Base-by-base conservation (phyloP, 2,329 filamentous ascomycete genomes). In the Diaporthe sp. region DNA sequence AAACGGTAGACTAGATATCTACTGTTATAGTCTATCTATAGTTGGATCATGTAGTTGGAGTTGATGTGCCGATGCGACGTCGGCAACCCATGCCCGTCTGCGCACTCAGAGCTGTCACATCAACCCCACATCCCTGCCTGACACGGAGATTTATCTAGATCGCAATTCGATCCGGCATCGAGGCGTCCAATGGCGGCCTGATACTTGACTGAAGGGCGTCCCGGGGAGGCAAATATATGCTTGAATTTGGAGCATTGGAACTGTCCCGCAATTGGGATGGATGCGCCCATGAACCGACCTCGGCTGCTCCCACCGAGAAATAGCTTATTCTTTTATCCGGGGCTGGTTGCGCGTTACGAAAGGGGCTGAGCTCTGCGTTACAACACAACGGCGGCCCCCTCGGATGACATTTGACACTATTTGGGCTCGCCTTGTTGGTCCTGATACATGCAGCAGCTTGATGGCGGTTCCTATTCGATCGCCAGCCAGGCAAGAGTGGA, bases 41-140 rank as follows among this genome's bases (percentile, higher is more conserved):
- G 3, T 37, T 13, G 22, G 22, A 37, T 6, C 37, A 31, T 53
- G 31, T 4, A 37, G 44, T 25, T 34, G 31, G 22, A 34, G 62
- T 68, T 51, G 62, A 68, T 9, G 12, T 51, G 44, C n/a, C 31
- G 62, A 68, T 68, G 62, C 62, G 62, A 68, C 62, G 44, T 68
- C 62, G 62, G 62, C 44, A 25, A 19, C 15, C 62, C 37, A 44
- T 61, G 58, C 58, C 60, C 44, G 39, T n/a, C 19, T 37, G 22
- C 46, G 31, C 31, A 28, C 62, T 37, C 62, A 53, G 62, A 68
- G 62, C 44, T 51, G 62, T 68, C 60, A 62, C 10, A 12, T 65
- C 65, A 53, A 68, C 31, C 65, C 46, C 65, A 68, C 65, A 68
- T 49, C 65, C 65, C 65, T 68, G 65, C 61, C 44, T 15, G 25